Base-by-base conservation (phyloP, 352 stramenopile species). In the Phytophthora pistaciae region DNA sequence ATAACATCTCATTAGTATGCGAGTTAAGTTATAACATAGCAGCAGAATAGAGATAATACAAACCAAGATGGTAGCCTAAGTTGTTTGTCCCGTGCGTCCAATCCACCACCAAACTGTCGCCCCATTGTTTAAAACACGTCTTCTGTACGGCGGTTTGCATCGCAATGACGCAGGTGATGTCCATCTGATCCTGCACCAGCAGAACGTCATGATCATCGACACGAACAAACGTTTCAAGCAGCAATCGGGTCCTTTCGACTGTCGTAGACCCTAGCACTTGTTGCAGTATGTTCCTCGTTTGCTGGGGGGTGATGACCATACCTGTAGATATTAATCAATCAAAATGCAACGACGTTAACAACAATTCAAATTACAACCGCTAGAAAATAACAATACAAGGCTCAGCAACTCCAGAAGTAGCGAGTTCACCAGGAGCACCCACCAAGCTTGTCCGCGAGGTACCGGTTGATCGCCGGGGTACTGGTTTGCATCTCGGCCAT, bases 11-110 rank as follows among this genome's bases (percentile, higher is more conserved):
- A 50, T 31, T 29, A 54, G 46, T 54, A 63, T 23, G 16, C 42
- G 25, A 3, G 25, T 27, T 27, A 27, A 27, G 3, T 40, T 13
- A 40, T 14, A 61, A 49, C 23, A 21, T 60, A 67, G 29, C 44
- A 10, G 54, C 38, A 20, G 40, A 48, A 48, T n/a, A 48, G 16
- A 20, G n/a, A 48, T 16, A 48, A 46, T n/a, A 48, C 40, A 48
- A 48, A 48, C 40, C 40, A 16, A 48, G 29, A 62, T 62, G 44
- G 18, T 64, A 64, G 29, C 68, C 57, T 6, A 67, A 27, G 50
- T 75, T 75, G 25, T 56, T 70, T 10, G 20, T 66, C 18, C 55
- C 44, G 25, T 70, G 55, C 2, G 63, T 70, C 53, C 53, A 70
- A 36, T 58, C 63, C 63, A 64, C 59, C 2, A 59, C 42, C 2